Evolutionary conservation across 2,329 filamentous ascomycete genomes (phyloP), one percentile per base, ranked within the genome.

Genomic region (Periconia digitata): DNA sequence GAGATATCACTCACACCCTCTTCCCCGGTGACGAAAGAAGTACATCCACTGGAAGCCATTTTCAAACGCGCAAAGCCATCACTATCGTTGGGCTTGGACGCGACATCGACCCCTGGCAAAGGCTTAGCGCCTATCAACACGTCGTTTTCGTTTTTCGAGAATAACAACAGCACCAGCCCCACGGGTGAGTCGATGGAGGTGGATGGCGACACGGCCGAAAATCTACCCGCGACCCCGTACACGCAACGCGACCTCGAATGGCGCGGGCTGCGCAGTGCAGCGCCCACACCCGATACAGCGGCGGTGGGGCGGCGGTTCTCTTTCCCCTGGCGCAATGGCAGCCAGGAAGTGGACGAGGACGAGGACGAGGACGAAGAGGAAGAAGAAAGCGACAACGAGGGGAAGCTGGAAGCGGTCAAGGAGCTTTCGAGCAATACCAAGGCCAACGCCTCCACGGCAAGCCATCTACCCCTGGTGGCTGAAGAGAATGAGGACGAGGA

Each of bases 231-330:
- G 71, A 96, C 92, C 0, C 92, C 92, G 0, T 95, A 85, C 67
- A 90, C 89, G 0, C 84, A 85, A 54, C 82, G 85, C 57, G 92
- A 97, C 57, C 77, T 92, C 23, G 86, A 90, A 59, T 84, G 78
- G 73, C 82, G 91, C 53, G 83, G 82, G 43, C 67, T 89, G n/a
- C 82, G 94, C 47, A 96, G 91, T 66, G 91, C 91, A 6, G 94
- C 94, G 2, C 94, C 94, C 0, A 99, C 94, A 0, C 94, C 94
- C 0, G 94, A 99, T 66, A 97, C 94, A 0, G 90, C 90, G 1
- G 85, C 91, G 50, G 85, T 89, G 2, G 84, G 78, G 35, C 82
- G 84, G 22, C 79, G 76, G 47, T 85, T 86, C 63, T 78, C 54
- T 77, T 86, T 79, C 35, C 73, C 55, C 38, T 72, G 67, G 68